A percentile compares a stretch with the other conserved stretches of the same genome.
phyloP scores from a whole-genome alignment of 352 stramenopile genomes.

The Globisporangium paddicum region DNA sequence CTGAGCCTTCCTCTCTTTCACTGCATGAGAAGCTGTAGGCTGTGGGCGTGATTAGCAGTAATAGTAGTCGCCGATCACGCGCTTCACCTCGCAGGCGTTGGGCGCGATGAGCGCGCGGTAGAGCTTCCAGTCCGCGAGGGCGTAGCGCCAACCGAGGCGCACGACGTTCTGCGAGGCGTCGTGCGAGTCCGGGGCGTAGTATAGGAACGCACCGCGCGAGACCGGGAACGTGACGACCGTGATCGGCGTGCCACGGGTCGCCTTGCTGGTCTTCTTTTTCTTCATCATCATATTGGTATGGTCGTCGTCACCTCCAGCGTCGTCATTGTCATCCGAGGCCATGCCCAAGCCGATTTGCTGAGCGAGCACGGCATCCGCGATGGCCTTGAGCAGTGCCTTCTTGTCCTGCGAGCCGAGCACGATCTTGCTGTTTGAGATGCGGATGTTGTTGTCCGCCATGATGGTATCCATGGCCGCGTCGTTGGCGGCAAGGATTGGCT shows the following conservation, averaged over 20 bases:
- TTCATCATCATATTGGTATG: not conserved
- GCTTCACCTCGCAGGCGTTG: constrained; percentile 2
- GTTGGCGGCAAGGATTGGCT: not conserved
- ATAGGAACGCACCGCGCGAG: constrained; percentile 2
- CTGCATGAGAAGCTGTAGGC: not conserved
- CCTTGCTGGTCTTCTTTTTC: not conserved
- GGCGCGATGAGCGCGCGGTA: constrained; percentile 2
- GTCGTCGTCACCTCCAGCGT: not conserved
- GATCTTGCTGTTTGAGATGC: constrained; percentile 6
- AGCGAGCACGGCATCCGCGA: constrained; percentile 1
- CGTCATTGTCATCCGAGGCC: not conserved
- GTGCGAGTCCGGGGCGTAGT: not conserved
- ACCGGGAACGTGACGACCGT: not conserved
- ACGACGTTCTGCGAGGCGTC: not conserved
- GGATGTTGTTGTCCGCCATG: constrained; percentile 3
- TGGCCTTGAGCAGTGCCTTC: not conserved
- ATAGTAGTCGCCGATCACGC: constrained; percentile 1
- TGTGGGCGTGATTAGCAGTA: not conserved
- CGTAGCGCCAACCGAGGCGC: constrained; percentile 7
- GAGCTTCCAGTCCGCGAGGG: constrained; percentile 7
- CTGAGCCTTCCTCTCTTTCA: not conserved
- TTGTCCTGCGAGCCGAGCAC: not conserved
- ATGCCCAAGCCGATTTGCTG: not conserved
- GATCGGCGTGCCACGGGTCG: not conserved
- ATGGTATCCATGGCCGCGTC: not conserved